Evolutionary conservation across 2,329 filamentous ascomycete species (phyloP).

Genomic region (Cordyceps javanica): DNA sequence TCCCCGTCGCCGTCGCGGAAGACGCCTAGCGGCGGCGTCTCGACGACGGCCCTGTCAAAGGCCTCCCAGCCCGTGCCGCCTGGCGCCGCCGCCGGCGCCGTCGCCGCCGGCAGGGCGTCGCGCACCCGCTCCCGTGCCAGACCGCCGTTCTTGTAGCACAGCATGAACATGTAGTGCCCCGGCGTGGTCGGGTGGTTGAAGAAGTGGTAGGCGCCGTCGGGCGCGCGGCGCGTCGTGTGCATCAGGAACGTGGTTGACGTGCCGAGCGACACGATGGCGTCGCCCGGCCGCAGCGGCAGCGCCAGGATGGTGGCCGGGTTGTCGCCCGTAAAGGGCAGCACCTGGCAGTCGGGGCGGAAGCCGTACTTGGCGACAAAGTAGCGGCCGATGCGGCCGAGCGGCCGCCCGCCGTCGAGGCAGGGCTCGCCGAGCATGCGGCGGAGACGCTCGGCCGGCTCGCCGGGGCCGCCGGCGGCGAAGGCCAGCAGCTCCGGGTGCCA

Average conservation of each 20-base stretch:
- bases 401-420: constrained; percentile 70
- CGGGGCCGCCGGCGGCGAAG: constrained; percentile 60
- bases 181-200: constrained; percentile 93
- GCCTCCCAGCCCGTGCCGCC: constrained; percentile 60
- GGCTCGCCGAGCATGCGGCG: constrained; percentile 75
- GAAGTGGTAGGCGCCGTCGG: constrained; percentile 90
- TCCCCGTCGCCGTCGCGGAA: constrained; percentile 22
- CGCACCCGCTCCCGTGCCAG: constrained; percentile 86
- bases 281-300: constrained; percentile 76
- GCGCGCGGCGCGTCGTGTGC: constrained; percentile 87
- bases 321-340: constrained; percentile 89
- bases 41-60: constrained; percentile 70
- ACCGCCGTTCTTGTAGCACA: constrained; percentile 98
- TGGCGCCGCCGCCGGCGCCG: constrained; percentile 34
- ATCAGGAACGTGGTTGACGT: constrained; percentile 97
- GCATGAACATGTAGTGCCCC: constrained; percentile 98
- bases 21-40: constrained; percentile 64
- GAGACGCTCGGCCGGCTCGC: constrained; percentile 55
- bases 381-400: constrained; percentile 65
- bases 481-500: constrained; percentile 73
- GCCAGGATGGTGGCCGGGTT: constrained; percentile 94
- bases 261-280: constrained; percentile 90
- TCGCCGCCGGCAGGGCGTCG: constrained; percentile 62
- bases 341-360: constrained; percentile 66
- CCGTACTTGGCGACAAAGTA: constrained; percentile 80